Base-by-base conservation (phyloP, 106 monocot species). In the Dactylorhiza incarnata region DNA sequence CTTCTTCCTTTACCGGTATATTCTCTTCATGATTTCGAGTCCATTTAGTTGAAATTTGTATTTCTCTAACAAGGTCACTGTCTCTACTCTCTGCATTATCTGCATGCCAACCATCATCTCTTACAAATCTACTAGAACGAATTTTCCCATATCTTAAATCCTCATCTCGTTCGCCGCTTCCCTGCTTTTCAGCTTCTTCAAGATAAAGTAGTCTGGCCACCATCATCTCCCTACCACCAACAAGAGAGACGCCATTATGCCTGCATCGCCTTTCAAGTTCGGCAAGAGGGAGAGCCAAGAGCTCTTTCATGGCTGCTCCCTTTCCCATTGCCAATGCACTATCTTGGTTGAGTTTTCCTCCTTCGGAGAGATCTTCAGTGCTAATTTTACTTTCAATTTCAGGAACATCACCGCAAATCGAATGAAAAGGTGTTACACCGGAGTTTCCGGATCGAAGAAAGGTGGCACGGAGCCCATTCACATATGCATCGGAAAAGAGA, bases 401-500 rank as follows among this genome's bases (percentile, higher is more conserved):
- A 23, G 91, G 90, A 67, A 88, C 85, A 89, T 99, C 94, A 9
- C 92, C 94, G 76, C 86, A 86, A 77, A 99, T 81, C 44, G 92
- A 99, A 85, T 99, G 99, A 53, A 90, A 99, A 11, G 87, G 76
- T 16, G 72, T 49, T 5, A 99, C 94, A 79, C 99, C 99, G 68
- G 94, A 99, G 78, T 91, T 92, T 43, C 88, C 85, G 15, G 91
- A 88, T 73, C 99, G 80, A 62, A 99, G 91, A 80, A 99, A 99
- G 63, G 99, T 94, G 66, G 94, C 80, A 61, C 88, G 76, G 8
- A 94, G 65, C 0, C 99, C 99, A 83, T 87, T 99, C 58, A 99
- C 84, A 85, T 92, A 99, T 66, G 99, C 89, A 86, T 99, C 99
- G 16, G 99, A 94, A 81, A 99, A 99, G 44, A 99, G 89, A 78